phyloP scores from a whole-genome alignment of 345 rosid genomes.

The Hypericum androsaemum region DNA sequence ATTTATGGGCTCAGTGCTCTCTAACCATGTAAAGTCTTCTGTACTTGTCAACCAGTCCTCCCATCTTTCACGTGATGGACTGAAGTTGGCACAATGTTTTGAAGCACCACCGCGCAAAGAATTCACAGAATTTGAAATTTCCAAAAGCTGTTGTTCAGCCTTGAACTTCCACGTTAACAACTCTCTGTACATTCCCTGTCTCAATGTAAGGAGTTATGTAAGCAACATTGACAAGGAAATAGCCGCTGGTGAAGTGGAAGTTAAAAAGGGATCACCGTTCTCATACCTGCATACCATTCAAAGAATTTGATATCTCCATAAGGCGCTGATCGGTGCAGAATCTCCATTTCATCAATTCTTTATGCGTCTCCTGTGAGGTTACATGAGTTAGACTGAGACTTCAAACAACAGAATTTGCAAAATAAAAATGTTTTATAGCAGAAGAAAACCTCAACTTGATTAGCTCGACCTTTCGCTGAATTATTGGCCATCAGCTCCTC shows the following conservation, averaged over 20 bases:
- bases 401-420: too few species aligned
- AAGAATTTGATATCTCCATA: slow-evolving; percentile 51
- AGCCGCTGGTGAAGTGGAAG: not conserved
- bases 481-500: slow-evolving; percentile 38
- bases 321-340: slow-evolving; percentile 47
- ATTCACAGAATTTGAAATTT: slow-evolving; percentile 45
- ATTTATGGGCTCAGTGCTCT: slow-evolving; percentile 31
- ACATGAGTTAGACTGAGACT: not conserved
- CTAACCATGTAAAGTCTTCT: slow-evolving; percentile 51
- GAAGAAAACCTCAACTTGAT: slow-evolving; percentile 36
- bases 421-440: too few species aligned
- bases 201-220: slow-evolving; percentile 3
- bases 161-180: slow-evolving; percentile 52
- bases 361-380: slow-evolving; percentile 36
- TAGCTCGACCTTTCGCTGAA: slow-evolving; percentile 37
- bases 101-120: slow-evolving; percentile 32
- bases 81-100: slow-evolving; percentile 37
- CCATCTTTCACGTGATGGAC: slow-evolving; percentile 64
- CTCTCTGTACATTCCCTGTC: slow-evolving; percentile 53
- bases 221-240: not conserved
- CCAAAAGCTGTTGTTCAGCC: slow-evolving; percentile 55
- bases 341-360: slow-evolving; percentile 54
- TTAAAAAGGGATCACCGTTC: slow-evolving; percentile 1
- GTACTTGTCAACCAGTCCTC: slow-evolving; percentile 65
- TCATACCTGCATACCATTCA: slow-evolving; percentile 62